Conservation (phyloP, 768 basidiomycete species). For the Phaeotremella fagi region DNA sequence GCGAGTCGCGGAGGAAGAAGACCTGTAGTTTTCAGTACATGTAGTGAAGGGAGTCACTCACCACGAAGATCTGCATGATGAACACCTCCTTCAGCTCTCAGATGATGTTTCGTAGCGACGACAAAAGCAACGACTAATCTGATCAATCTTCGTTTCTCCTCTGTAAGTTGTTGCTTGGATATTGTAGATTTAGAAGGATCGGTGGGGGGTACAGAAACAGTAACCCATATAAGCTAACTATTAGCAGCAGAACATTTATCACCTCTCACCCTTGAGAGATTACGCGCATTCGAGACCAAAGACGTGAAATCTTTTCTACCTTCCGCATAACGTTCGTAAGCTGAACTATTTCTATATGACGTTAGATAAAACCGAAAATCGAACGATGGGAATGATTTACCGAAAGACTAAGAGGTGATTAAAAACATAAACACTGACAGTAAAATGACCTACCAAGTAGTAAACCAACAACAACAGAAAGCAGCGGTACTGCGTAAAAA, state of each 20-base stretch:
- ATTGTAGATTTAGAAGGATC: constrained; percentile 6
- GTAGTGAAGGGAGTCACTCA: constrained; percentile 7
- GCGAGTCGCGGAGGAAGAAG: constrained; percentile 53
- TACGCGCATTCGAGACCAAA: constrained; percentile 58
- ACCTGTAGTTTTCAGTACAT: constrained; percentile 48
- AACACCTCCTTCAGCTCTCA: constrained; percentile 55
- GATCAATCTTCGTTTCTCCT: constrained; percentile 63
- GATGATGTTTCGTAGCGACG: constrained; percentile 63
- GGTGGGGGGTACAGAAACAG: constrained; percentile 58
- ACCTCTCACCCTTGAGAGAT: constrained; percentile 39
- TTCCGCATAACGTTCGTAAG: constrained; percentile 53
- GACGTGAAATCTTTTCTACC: constrained; percentile 77
- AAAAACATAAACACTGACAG: background rate
- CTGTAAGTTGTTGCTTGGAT: constrained; percentile 43
- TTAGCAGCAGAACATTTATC: constrained; percentile 7
- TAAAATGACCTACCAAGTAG: constrained; percentile 58
- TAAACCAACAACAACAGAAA: constrained; percentile 87
- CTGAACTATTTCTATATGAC: constrained; percentile 22
- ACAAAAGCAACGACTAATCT: constrained; percentile 67
- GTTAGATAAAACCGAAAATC: constrained; percentile 3
- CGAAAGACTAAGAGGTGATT: constrained; percentile 19
- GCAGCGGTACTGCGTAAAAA: constrained; percentile 68
- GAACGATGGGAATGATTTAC: constrained; percentile 12
- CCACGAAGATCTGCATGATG: constrained; percentile 74
- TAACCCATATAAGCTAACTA: constrained; percentile 76